Evolutionary conservation across 139 green algal species (phyloP), one percentile per base, ranked within the genome.

Genomic region (Tetradesmus lagerheimii): DNA sequence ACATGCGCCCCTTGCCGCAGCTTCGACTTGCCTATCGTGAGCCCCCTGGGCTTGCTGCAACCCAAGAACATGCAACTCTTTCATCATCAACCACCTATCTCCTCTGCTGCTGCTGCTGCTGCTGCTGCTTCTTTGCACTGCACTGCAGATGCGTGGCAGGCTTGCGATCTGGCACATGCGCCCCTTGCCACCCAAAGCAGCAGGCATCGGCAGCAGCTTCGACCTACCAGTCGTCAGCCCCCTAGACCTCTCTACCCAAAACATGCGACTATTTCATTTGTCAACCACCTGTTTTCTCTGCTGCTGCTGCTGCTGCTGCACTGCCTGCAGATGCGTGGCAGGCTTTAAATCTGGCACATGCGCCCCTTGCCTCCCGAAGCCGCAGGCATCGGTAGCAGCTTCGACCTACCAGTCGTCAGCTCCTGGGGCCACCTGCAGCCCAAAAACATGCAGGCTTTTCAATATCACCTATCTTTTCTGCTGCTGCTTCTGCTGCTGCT

Each of bases 111-210:
- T n/a, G n/a, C 20, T 20, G n/a, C n/a, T n/a, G n/a, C n/a, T 62
- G 6, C 12, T 62, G 47, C 8, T 62, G 47, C 47, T 23, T 2
- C 37, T 14, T 18, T 87, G 16, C 8, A 41, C 31, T 76, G 50
- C 39, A n/a, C 67, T 25, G 37, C 90, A 92, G 88, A 83, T 53
- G 15, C 90, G 86, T 0, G 85, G 87, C 2, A 89, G 93, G n/a
- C 67, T 94, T 38, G 90, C 92, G 16, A 43, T 95, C 2, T 95
- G 93, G 93, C 79, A 84, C 1, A 80, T 93, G n/a, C n/a, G n/a
- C 16, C 45, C 27, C 23, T 29, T 83, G 41, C 50, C 80, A 2
- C 43, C 41, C 37, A 43, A 90, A 62, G 34, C 53, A n/a, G 75
- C 74, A 5, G 18, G 53, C 20, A 74, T 93, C 6, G 91, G 90